phyloP scores from a whole-genome alignment of 2,329 filamentous ascomycete species.

The Aotearoamyces nothofagi region DNA sequence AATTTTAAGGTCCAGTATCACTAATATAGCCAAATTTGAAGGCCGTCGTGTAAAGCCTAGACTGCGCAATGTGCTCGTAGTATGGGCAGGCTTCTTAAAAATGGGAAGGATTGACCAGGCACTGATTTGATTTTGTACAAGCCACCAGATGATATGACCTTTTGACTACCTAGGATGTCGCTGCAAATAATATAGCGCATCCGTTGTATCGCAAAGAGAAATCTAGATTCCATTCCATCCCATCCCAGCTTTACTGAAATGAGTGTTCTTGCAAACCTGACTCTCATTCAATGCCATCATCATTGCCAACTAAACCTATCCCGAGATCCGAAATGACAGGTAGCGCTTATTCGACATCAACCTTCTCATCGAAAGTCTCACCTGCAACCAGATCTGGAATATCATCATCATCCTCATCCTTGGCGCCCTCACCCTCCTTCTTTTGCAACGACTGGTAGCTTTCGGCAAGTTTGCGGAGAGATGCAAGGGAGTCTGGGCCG shows the following conservation, averaged over 20 bases:
- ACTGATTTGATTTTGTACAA: background rate
- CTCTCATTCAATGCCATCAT: too few species aligned
- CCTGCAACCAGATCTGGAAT: conserved; percentile 95
- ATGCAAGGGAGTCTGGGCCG: conserved; percentile 92
- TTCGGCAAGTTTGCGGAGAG: conserved; percentile 95
- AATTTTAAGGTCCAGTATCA: too few species aligned
- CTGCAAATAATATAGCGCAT: background rate
- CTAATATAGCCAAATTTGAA: too few species aligned
- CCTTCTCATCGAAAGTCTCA: conserved; percentile 84
- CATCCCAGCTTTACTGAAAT: conserved; percentile 7
- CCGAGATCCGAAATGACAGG: too few species aligned
- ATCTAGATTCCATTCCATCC: background rate
- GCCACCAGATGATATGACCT: background rate
- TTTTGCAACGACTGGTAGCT: conserved; percentile 99
- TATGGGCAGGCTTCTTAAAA: too few species aligned
- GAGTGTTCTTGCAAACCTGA: too few species aligned
- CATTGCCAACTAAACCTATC: too few species aligned
- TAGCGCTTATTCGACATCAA: conserved; percentile 36
- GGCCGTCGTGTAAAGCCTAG: too few species aligned
- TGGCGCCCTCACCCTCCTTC: conserved; percentile 63
- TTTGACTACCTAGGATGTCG: background rate
- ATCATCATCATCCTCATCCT: conserved; percentile 59
- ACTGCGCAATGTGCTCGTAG: too few species aligned
- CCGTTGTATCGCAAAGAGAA: background rate
- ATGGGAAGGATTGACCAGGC: too few species aligned